Percentiles rank a stretch among this genome's conserved stretches.
These are phyloP conservation scores for Penicillium brevicompactum DNA, from an alignment of 2,329 filamentous ascomycete genomes.

Conservation along the genomic window DNA sequence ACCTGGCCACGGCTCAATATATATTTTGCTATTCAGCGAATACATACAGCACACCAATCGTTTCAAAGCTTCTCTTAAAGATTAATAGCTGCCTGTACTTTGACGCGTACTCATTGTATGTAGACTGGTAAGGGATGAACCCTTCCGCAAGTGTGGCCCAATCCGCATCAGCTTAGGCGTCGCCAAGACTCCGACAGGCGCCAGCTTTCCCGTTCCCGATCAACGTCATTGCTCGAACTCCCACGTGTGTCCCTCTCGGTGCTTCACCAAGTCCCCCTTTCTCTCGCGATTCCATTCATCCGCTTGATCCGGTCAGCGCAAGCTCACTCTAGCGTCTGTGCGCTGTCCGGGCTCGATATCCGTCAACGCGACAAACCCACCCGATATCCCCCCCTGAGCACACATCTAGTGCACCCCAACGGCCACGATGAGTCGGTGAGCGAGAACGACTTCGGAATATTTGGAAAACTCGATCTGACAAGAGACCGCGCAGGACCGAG, in stretches of 20 bases:
- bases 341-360: conserved; percentile 27
- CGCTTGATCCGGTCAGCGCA: conserved; percentile 14
- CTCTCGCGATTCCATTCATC: not conserved
- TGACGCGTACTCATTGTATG: not conserved
- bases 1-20: too few relatives aligned
- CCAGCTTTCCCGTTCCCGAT: conserved; percentile 37
- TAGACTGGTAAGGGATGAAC: not conserved
- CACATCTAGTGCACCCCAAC: conserved; percentile 44
- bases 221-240: conserved; percentile 36
- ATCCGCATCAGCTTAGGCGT: conserved; percentile 25
- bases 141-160: conserved; percentile 1
- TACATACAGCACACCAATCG: too few relatives aligned
- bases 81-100: not conserved
- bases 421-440: conserved; percentile 65
- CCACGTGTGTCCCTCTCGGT: conserved; percentile 16
- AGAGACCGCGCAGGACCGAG: conserved; percentile 53
- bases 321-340: conserved; percentile 14
- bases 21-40: too few relatives aligned
- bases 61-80: not conserved
- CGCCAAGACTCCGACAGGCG: conserved; percentile 38
- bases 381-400: conserved; percentile 25
- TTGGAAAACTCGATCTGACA: not conserved
- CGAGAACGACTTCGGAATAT: conserved; percentile 3
- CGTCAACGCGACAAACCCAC: conserved; percentile 12
- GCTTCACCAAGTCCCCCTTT: conserved; percentile 3